Evolutionary conservation across 73 alveolate genomes (phyloP).

Genomic region (Tetrahymena elliotti): DNA sequence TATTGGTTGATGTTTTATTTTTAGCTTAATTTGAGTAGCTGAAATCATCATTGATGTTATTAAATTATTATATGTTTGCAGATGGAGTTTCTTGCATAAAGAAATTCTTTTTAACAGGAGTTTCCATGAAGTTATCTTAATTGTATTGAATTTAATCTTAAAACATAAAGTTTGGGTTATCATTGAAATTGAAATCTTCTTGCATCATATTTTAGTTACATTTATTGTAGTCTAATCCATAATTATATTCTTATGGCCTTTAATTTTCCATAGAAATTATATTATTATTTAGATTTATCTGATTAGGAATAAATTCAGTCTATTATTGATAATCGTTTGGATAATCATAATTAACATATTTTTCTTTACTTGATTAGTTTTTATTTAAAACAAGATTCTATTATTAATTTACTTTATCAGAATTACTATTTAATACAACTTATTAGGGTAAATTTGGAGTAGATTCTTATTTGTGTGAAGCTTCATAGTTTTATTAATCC

Average conservation of each 20-base stretch:
- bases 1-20: background rate
- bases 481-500: background rate
- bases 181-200: background rate
- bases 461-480: background rate
- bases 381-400: too few relatives aligned
- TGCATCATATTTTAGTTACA: background rate
- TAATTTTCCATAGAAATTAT: background rate
- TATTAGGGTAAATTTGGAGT: background rate
- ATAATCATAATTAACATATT: too few relatives aligned
- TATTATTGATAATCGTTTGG: background rate
- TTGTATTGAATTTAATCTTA: background rate
- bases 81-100: background rate
- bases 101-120: background rate
- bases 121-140: background rate
- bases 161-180: background rate
- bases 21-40: background rate
- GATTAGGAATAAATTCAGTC: background rate
- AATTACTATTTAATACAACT: background rate
- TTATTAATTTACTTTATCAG: background rate
- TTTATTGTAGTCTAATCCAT: background rate
- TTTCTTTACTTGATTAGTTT: too few relatives aligned
- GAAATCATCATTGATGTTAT: background rate
- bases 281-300: too few relatives aligned
- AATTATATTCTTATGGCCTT: background rate
- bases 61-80: background rate